Base-by-base conservation (phyloP, 148 eudicot genomes). In the Chenopodium quinoa region DNA sequence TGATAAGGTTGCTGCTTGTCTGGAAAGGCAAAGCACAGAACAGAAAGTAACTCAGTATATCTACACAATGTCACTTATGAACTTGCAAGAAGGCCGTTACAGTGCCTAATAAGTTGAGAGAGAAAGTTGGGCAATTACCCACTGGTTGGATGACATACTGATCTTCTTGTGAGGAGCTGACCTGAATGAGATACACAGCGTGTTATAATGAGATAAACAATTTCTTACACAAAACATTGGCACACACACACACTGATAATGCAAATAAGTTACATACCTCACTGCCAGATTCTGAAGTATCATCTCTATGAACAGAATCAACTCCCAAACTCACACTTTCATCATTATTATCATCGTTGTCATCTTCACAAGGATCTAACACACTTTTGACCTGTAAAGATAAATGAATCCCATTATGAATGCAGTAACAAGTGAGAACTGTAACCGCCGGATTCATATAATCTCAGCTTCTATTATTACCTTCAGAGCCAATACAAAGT, bases 341-440 rank as follows among this genome's bases (percentile, higher is more conserved):
- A 85, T 90, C 95, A 64, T 87, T 88, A 76, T 85, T 85, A 62
- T 87, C 95, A 82, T 88, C 92, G 83, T 91, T 88, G 65, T 92
- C 97, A 84, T 92, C 94, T 82, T 96, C 99, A 87, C 98, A 93
- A 79, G 97, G 99, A 89, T 96, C 98, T 58, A 96, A 94, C 75
- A 92, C 93, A 76, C 99, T 96, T 85, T 93, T 96, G 80, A 96
- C 98, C 99, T 96, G 87, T 69, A 79, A 12, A 73, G 75, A 31
- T 71, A 27, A n/a, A 78, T 13, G 16, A 48, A 23, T 65, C 7
- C 68, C 67, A 31, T 66, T 60, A 71, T 48, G 52, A 66, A 25
- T 37, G 56, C 16, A 8, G 22, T 27, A 25, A 25, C 7, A 40
- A 23, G 20, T 23, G 64, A 25, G 10, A 40, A 23, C 27, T 23